Evolutionary conservation across 176 grass and related monocot genomes (phyloP), one percentile per base, ranked within the genome.

Genomic region (Oryza punctata): DNA sequence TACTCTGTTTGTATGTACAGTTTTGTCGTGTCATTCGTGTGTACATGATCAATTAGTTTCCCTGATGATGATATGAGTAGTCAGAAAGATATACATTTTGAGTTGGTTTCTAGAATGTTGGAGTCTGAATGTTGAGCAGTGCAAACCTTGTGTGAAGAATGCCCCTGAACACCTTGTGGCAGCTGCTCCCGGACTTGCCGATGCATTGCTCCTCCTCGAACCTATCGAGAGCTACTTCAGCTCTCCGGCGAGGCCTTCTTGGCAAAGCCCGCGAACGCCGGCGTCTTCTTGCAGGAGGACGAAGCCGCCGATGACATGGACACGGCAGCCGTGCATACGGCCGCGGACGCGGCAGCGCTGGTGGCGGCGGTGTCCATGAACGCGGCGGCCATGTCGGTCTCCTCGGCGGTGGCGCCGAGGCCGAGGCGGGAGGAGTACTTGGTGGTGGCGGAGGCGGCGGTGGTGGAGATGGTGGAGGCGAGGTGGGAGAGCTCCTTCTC

Each of bases 51-150:
- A 50, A 61, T 35, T 75, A 50, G 70, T 47, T 18, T 41, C 1
- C 12, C 21, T 71, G n/a, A 72, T 7, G 19, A n/a, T 52, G 6
- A n/a, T n/a, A n/a, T n/a, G n/a, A 61, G 57, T 9, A 24, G 57
- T 61, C 3, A 16, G 43, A 41, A 67, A 14, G 19, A 52, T 54
- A 21, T 11, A 70, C 46, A 40, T 12, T 66, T 0, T 21, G 9
- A 41, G 40, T 61, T 61, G 7, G 57, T 21, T 3, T 37, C 23
- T 84, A 95, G 25, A 88, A 90, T 10, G 47, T 43, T 0, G 90
- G 89, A 5, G 93, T 89, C 46, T 73, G 84, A 4, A 93, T 91
- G 82, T 96, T 91, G 77, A 93, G 88, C 63, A 91, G 19, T 0
- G 81, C 86, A 16, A 96, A 85, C 29, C 90, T 78, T 1, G 70